Percentiles rank a stretch among this genome's conserved stretches.
phyloP scores from a whole-genome alignment of 306 rosid genomes.

The Gleditsia sinensis region DNA sequence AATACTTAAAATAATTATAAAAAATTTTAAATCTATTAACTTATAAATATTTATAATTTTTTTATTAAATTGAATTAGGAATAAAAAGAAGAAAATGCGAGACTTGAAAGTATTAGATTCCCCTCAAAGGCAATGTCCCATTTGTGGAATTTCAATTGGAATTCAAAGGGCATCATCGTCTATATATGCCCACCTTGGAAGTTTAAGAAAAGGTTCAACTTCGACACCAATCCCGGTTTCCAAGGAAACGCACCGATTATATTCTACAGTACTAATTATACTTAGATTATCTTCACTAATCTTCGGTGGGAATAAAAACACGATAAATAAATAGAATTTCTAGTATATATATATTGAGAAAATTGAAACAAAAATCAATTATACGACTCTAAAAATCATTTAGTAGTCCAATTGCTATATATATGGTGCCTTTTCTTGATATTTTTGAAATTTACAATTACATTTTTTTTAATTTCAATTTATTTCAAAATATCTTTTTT shows the following conservation, averaged over 20 bases:
- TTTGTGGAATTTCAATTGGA: too few species aligned
- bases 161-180: constrained; percentile 11
- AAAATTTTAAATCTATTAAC: too few species aligned
- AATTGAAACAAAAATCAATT: background rate
- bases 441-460: too few species aligned
- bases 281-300: background rate
- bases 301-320: background rate
- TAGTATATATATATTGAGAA: background rate
- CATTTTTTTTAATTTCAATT: too few species aligned
- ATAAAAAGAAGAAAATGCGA: background rate
- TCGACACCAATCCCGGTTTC: too few species aligned
- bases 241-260: background rate
- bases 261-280: constrained; percentile 8
- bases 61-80: too few species aligned
- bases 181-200: constrained; percentile 28
- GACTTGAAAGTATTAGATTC: background rate
- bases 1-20: too few species aligned
- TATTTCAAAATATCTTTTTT: too few species aligned
- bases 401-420: too few species aligned
- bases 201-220: constrained; percentile 22
- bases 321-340: background rate
- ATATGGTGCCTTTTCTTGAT: too few species aligned
- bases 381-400: background rate
- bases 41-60: too few species aligned
- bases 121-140: background rate